These are phyloP conservation scores for Trichoderma pleuroti DNA, from an alignment of 2,329 filamentous ascomycete species.

Conservation along the genomic window DNA sequence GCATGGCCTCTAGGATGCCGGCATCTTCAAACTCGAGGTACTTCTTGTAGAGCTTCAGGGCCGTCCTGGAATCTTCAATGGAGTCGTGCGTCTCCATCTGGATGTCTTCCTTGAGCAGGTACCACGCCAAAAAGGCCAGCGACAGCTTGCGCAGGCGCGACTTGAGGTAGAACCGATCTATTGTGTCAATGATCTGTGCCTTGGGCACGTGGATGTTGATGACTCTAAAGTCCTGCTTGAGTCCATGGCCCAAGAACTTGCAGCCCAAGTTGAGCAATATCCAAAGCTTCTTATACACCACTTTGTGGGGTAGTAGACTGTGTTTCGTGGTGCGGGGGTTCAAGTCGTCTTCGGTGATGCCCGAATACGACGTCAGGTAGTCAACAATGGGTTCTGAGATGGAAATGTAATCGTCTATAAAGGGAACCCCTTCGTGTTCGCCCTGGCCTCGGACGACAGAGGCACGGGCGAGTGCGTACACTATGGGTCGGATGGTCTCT, in stretches of 20 bases:
- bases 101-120: conserved; percentile 87
- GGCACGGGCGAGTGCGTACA: conserved; percentile 86
- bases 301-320: conserved; percentile 81
- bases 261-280: conserved; percentile 90
- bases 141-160: conserved; percentile 81
- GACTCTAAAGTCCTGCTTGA: conserved; percentile 94
- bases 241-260: conserved; percentile 87
- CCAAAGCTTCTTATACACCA: conserved; percentile 98
- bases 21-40: conserved; percentile 86
- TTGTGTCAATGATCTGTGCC: conserved; percentile 88
- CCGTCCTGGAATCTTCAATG: conserved; percentile 91
- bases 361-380: conserved; percentile 91
- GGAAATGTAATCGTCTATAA: conserved; percentile 96
- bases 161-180: conserved; percentile 83
- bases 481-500: conserved; percentile 86
- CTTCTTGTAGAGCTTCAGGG: conserved; percentile 82
- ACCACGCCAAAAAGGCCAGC: conserved; percentile 87
- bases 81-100: conserved; percentile 91
- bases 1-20: conserved; percentile 75
- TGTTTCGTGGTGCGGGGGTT: conserved; percentile 75
- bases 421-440: conserved; percentile 73
- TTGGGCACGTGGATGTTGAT: conserved; percentile 97
- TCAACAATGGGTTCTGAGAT: conserved; percentile 90
- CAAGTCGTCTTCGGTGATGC: conserved; percentile 81
- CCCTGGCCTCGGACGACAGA: conserved; percentile 83